Percentiles rank a stretch among this genome's conserved stretches.
Evolutionary conservation across 176 grass and related monocot species (phyloP).

Genomic region (Guadua angustifolia): DNA sequence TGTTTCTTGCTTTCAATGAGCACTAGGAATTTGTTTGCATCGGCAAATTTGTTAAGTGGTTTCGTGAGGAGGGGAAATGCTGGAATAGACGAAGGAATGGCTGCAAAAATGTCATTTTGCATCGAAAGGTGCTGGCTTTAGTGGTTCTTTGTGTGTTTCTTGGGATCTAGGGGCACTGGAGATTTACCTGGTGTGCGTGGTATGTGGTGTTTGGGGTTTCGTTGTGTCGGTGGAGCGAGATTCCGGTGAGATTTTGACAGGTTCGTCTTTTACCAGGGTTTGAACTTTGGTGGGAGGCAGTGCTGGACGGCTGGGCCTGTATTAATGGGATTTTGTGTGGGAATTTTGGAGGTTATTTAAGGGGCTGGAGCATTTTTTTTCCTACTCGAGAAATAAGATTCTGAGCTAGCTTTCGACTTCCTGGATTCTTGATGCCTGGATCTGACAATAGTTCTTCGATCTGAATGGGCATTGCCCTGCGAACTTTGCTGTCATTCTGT

Average conservation of each 20-base stretch:
- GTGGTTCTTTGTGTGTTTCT: slow-evolving; percentile 17
- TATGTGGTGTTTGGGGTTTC: slow-evolving; percentile 7
- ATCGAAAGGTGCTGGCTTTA: slow-evolving; percentile 10
- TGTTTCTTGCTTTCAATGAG: not conserved
- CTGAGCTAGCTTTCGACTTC: not conserved
- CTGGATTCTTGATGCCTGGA: not conserved
- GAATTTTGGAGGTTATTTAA: not conserved
- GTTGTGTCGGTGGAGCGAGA: slow-evolving; percentile 50
- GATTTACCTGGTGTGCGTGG: not conserved
- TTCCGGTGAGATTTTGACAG: slow-evolving; percentile 37
- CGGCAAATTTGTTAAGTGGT: not conserved
- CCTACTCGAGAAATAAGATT: not conserved
- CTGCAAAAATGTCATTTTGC: not conserved
- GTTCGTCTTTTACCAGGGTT: slow-evolving; percentile 15
- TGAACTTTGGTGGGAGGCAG: not conserved
- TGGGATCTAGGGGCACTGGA: slow-evolving; percentile 10
- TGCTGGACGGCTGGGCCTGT: not conserved
- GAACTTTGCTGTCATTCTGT: not conserved
- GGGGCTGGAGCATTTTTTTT: not conserved
- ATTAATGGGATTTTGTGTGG: not conserved
- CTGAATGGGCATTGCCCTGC: slow-evolving; percentile 20
- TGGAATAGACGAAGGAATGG: not conserved
- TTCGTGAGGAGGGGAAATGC: not conserved
- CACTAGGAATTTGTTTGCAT: not conserved
- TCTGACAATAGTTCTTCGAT: slow-evolving; percentile 10